Conservation (phyloP, 495 filamentous ascomycete species). For the Hyaloscypha finlandica region DNA sequence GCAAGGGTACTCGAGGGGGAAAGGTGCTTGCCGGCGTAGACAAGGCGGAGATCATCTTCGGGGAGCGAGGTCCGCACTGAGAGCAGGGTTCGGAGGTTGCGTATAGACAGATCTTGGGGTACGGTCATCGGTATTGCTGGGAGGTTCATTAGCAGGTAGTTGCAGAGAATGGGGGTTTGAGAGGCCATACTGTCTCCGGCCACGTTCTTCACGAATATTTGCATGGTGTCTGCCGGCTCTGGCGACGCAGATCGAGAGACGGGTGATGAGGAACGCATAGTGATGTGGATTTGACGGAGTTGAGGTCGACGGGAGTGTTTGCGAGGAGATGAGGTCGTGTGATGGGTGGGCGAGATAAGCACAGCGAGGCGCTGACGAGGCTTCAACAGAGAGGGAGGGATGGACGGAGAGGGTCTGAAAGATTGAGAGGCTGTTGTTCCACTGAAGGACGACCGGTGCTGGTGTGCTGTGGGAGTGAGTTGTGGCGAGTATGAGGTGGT, state of each 20-base stretch:
- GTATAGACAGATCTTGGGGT: slow-evolving; percentile 41
- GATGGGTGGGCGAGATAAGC: slow-evolving; percentile 16
- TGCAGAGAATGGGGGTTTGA: slow-evolving; percentile 9
- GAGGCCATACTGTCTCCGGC: slow-evolving; percentile 46
- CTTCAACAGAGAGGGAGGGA: background rate
- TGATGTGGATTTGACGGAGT: slow-evolving; percentile 3
- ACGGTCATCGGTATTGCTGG: slow-evolving; percentile 49
- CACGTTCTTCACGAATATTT: slow-evolving; percentile 53
- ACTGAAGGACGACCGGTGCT: too few relatives aligned
- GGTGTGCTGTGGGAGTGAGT: too few relatives aligned
- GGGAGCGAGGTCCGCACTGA: slow-evolving; percentile 48
- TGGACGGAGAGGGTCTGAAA: background rate
- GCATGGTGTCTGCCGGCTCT: slow-evolving; percentile 41
- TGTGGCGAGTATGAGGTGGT: too few relatives aligned
- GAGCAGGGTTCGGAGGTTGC: slow-evolving; percentile 47
- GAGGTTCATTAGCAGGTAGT: slow-evolving; percentile 3
- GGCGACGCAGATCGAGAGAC: slow-evolving; percentile 32
- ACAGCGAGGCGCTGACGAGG: slow-evolving; percentile 12
- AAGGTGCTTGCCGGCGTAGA: slow-evolving; percentile 52
- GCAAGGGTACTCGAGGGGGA: slow-evolving; percentile 36
- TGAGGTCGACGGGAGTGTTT: background rate
- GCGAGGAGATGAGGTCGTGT: slow-evolving; percentile 9
- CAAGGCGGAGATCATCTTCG: slow-evolving; percentile 42
- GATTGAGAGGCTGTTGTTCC: too few relatives aligned
- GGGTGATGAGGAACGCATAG: slow-evolving; percentile 28